phyloP scores from a whole-genome alignment of 768 basidiomycete species.

The Cubamyces lactineus region DNA sequence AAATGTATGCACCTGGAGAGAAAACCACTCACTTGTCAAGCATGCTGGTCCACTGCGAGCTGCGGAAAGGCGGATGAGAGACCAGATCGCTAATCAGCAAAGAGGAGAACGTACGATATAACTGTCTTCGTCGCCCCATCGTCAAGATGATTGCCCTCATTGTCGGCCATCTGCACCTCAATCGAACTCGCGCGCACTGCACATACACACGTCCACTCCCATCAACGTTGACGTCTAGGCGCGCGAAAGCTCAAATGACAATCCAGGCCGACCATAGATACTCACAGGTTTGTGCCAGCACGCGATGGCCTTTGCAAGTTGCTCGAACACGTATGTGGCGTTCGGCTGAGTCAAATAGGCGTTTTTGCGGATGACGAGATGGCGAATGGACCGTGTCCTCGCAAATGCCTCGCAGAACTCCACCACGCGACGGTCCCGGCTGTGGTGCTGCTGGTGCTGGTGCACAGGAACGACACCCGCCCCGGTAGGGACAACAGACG shows the following conservation, averaged over 20 bases:
- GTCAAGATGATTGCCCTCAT: slow-evolving; percentile 68
- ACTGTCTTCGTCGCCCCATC: slow-evolving; percentile 85
- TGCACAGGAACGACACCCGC: background rate
- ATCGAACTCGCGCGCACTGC: slow-evolving; percentile 41
- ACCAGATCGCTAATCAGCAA: slow-evolving; percentile 16
- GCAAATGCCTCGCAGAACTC: slow-evolving; percentile 47
- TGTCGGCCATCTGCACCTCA: slow-evolving; percentile 79
- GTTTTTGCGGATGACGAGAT: slow-evolving; percentile 57
- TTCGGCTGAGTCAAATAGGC: slow-evolving; percentile 60
- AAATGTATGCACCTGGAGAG: background rate
- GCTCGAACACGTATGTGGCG: slow-evolving; percentile 47
- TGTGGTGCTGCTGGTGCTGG: background rate
- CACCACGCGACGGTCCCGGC: slow-evolving; percentile 12
- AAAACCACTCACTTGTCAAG: slow-evolving; percentile 70
- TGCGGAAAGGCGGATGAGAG: slow-evolving; percentile 34
- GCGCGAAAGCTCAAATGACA: too few relatives aligned
- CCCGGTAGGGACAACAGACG: background rate
- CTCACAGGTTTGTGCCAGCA: slow-evolving; percentile 54
- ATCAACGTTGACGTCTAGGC: background rate
- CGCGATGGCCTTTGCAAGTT: slow-evolving; percentile 48
- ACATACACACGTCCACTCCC: background rate
- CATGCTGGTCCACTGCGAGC: slow-evolving; percentile 95
- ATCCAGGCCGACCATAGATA: slow-evolving; percentile 8
- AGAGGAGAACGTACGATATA: slow-evolving; percentile 75
- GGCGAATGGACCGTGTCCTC: slow-evolving; percentile 41